Base-by-base conservation (phyloP, 202 grass and related monocot genomes). In the Zoysia matrella region DNA sequence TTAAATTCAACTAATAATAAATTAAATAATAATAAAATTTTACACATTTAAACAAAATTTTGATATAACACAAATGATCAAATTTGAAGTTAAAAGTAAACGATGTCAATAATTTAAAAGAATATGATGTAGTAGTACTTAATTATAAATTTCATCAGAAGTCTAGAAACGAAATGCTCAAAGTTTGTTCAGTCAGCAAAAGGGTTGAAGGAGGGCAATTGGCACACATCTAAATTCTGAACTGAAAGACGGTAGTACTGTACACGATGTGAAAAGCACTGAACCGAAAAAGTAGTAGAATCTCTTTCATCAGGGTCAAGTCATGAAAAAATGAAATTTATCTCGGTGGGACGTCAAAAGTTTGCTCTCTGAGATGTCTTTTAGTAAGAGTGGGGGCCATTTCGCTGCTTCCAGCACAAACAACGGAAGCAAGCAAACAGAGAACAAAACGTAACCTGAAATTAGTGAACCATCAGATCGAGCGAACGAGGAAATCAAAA, bases 401-500 rank as follows among this genome's bases (percentile, higher is more conserved):
- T 22, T 22, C 22, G 22, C 22, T 22, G 22, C 22, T 22, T 22
- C 22, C 22, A 22, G 22, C 22, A 22, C 22, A 22, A 22, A 22
- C 22, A 22, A 22, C 22, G 22, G 22, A 22, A 22, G 22, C 22
- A 22, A 22, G 22, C 22, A 78, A 78, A 57, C 70, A 74, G 74
- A 78, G 69, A 83, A 79, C 64, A 72, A 83, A 86, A 80, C 51
- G 44, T 75, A 57, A 90, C 64, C 67, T 67, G 43, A 46, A 83
- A 87, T 83, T 83, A 90, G 80, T 76, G 65, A 63, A 89, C 73
- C 73, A 87, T 80, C 71, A 76, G 84, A 50, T 82, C 69, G 70
- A 47, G 56, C 8, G 80, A 76, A 72, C 1, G 5, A 5, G 45
- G 4, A 3, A 74, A 71, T 65, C 88, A 87, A 80, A 90, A 86